Percentiles rank a stretch among this genome's conserved stretches.
Conservation (phyloP, 106 monocot species). For the Allium cepa region DNA sequence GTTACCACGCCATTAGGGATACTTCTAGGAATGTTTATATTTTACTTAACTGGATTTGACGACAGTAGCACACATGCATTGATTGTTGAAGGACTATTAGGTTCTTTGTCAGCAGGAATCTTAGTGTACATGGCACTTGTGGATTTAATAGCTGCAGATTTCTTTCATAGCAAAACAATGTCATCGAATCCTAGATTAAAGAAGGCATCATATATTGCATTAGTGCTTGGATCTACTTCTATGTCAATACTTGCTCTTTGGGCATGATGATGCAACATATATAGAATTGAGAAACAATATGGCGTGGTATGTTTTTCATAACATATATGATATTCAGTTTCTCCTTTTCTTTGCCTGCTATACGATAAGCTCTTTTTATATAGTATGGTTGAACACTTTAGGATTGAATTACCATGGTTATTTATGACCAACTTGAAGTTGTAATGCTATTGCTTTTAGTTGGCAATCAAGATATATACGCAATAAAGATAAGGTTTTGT, state of each 20-base stretch:
- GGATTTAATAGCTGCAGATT: constrained; percentile 80
- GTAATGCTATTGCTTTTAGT: no score
- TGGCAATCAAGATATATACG: no score
- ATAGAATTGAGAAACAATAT: neutral
- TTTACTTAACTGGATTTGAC: constrained; percentile 74
- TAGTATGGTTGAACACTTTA: no score
- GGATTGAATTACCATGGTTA: no score
- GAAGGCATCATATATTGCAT: constrained; percentile 47
- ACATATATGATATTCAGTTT: no score
- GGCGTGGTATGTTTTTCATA: no score
- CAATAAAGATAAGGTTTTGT: no score
- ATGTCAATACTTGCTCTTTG: constrained; percentile 94
- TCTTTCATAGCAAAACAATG: constrained; percentile 84
- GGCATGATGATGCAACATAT: constrained; percentile 27
- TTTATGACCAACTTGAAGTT: no score
- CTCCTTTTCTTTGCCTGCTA: no score
- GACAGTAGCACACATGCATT: constrained; percentile 76
- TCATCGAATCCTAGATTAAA: constrained; percentile 44
- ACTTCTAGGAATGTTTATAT: constrained; percentile 68
- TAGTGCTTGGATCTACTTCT: constrained; percentile 75
- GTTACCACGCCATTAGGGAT: constrained; percentile 83
- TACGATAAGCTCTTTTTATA: no score
- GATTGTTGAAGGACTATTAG: constrained; percentile 76
- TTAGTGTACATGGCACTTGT: constrained; percentile 93
- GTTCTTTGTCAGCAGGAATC: constrained; percentile 78